Evolutionary conservation across 345 rosid species (phyloP).

Genomic region (Eucalyptus paniculata): DNA sequence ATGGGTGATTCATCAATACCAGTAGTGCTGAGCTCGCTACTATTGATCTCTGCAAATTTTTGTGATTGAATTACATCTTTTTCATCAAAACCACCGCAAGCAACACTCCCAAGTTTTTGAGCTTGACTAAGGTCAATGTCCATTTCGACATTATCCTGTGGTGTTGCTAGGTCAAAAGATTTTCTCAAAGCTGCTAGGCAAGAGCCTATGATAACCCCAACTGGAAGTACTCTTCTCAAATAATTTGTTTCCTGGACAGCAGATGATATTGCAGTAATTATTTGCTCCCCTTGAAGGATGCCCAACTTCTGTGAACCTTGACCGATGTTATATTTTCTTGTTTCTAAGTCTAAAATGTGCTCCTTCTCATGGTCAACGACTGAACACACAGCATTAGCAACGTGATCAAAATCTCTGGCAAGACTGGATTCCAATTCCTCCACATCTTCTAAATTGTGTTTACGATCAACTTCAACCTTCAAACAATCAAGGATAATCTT

Average conservation of each 20-base stretch:
- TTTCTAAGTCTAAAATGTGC: constrained; percentile 20
- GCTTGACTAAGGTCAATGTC: neutral
- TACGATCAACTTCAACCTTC: constrained; percentile 64
- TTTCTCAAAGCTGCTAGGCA: constrained; percentile 85
- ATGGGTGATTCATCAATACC: constrained; percentile 2
- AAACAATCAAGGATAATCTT: constrained; percentile 49
- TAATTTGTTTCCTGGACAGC: constrained; percentile 49
- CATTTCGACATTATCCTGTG: constrained; percentile 7
- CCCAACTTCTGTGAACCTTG: constrained; percentile 33
- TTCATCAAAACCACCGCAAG: neutral
- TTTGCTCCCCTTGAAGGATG: constrained; percentile 39
- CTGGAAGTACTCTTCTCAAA: constrained; percentile 64
- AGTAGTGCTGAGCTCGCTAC: neutral
- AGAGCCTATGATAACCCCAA: constrained; percentile 78
- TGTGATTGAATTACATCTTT: neutral
- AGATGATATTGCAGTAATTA: constrained; percentile 57
- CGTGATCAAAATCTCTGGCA: constrained; percentile 46
- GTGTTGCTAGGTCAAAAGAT: constrained; percentile 40
- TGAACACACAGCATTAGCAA: constrained; percentile 58
- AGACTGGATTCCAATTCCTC: constrained; percentile 42
- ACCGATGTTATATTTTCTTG: constrained; percentile 3
- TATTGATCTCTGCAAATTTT: neutral
- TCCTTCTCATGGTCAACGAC: constrained; percentile 27
- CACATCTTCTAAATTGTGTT: constrained; percentile 45
- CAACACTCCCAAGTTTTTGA: neutral